Evolutionary conservation across 768 basidiomycete genomes (phyloP).

Genomic region (Phanerodontia chrysosporium): DNA sequence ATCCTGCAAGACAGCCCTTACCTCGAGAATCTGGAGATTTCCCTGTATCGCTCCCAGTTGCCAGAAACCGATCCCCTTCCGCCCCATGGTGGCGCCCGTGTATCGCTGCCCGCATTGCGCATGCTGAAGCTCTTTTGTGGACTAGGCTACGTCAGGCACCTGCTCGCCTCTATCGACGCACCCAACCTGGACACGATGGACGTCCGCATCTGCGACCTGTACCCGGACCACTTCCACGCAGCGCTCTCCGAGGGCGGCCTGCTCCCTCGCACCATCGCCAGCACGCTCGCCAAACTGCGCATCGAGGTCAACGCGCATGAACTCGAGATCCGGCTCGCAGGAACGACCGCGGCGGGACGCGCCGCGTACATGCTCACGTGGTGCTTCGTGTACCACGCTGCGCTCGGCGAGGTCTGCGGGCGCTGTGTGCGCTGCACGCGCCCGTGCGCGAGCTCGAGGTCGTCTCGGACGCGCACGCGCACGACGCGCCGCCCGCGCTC

Average conservation of each 20-base stretch:
- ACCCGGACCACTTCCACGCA: neutral
- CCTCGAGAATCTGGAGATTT: neutral
- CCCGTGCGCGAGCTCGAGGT: neutral
- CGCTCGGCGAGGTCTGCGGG: neutral
- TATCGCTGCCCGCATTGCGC: neutral
- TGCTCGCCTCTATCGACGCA: neutral
- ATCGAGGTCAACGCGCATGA: neutral
- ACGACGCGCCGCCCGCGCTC: neutral
- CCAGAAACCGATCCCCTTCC: neutral
- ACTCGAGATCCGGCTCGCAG: neutral
- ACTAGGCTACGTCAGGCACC: neutral
- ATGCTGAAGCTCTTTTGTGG: neutral
- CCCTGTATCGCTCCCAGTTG: neutral
- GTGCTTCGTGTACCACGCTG: neutral
- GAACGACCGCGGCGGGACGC: neutral
- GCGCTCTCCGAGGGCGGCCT: neutral
- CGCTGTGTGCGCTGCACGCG: neutral
- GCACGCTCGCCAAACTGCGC: neutral
- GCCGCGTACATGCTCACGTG: neutral
- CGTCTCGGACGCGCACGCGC: neutral
- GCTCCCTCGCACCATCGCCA: neutral
- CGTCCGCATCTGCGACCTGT: neutral
- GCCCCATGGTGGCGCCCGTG: neutral
- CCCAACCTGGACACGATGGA: neutral
- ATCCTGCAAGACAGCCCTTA: neutral